Evolutionary conservation across 2,329 filamentous ascomycete species (phyloP).

Genomic region (Malbranchea zuffiana): DNA sequence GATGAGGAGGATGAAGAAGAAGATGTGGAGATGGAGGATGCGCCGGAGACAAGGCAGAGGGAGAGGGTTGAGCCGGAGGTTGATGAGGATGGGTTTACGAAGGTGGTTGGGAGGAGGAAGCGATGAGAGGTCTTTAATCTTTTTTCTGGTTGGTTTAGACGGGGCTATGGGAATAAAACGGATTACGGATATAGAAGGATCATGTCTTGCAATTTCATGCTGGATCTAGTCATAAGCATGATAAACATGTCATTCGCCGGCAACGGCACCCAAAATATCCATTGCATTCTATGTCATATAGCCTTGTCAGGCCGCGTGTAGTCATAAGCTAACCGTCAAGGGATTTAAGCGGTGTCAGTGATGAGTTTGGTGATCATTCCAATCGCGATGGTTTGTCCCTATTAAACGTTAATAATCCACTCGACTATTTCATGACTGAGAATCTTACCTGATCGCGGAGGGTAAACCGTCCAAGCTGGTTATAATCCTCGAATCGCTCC

Average conservation of each 20-base stretch:
- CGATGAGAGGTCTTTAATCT: slow-evolving; percentile 24
- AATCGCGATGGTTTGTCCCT: slow-evolving; percentile 99
- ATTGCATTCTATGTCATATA: too few relatives aligned
- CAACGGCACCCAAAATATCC: too few relatives aligned
- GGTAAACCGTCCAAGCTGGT: slow-evolving; percentile 85
- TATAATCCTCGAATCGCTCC: slow-evolving; percentile 90
- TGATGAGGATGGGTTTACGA: slow-evolving; percentile 73
- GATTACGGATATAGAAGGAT: too few relatives aligned
- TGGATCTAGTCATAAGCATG: too few relatives aligned
- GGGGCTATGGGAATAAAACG: not conserved
- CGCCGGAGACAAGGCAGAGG: slow-evolving; percentile 41
- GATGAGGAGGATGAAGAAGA: slow-evolving; percentile 44
- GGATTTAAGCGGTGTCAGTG: slow-evolving; percentile 25
- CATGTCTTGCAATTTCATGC: too few relatives aligned
- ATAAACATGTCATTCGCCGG: too few relatives aligned
- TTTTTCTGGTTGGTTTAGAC: slow-evolving; percentile 4
- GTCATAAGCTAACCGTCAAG: not conserved
- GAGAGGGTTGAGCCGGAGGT: slow-evolving; percentile 60
- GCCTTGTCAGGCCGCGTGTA: too few relatives aligned
- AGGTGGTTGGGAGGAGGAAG: slow-evolving; percentile 59
- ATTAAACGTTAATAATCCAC: slow-evolving; percentile 17
- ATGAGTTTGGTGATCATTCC: slow-evolving; percentile 96
- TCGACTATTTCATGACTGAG: slow-evolving; percentile 17
- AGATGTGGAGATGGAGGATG: slow-evolving; percentile 58
- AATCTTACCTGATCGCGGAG: slow-evolving; percentile 66